phyloP scores from a whole-genome alignment of 768 basidiomycete genomes.

The Lentinula aciculospora region DNA sequence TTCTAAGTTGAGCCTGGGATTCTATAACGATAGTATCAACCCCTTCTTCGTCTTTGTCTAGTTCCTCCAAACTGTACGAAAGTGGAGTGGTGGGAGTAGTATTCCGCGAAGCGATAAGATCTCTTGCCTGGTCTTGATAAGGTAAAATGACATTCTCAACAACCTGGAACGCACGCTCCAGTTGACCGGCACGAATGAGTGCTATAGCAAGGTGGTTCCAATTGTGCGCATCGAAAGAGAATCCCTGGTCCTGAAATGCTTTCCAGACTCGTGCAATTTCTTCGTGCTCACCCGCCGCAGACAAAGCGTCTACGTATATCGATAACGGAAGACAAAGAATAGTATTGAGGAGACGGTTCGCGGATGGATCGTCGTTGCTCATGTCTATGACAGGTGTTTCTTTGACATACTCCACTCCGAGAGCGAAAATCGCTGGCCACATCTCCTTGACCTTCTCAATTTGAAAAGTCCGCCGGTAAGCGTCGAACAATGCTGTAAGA shows the following conservation, averaged over 20 bases:
- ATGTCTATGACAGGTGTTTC: conserved; percentile 26
- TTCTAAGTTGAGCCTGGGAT: not conserved
- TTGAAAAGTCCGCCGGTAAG: conserved; percentile 57
- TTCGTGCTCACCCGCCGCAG: conserved; percentile 51
- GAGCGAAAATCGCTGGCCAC: conserved; percentile 64
- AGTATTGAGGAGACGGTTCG: conserved; percentile 30
- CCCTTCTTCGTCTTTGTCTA: not conserved
- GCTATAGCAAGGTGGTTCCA: conserved; percentile 84
- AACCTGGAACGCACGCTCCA: conserved; percentile 80
- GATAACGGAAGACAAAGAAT: conserved; percentile 76
- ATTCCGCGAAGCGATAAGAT: conserved; percentile 20
- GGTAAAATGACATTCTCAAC: conserved; percentile 74
- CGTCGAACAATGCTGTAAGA: conserved; percentile 64
- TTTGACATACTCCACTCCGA: conserved; percentile 41
- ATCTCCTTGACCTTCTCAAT: conserved; percentile 48
- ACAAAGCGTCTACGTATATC: conserved; percentile 74
- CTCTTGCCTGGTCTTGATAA: conserved; percentile 30
- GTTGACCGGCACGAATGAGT: conserved; percentile 73
- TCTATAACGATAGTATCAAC: not conserved
- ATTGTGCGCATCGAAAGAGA: conserved; percentile 82
- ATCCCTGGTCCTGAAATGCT: conserved; percentile 53
- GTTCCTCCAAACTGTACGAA: conserved; percentile 17
- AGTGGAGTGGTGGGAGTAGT: conserved; percentile 33
- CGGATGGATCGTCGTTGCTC: conserved; percentile 13
- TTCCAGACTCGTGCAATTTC: conserved; percentile 66